phyloP scores from a whole-genome alignment of 192 early-diverging fungal genomes.

The Mortierella hygrophila region DNA sequence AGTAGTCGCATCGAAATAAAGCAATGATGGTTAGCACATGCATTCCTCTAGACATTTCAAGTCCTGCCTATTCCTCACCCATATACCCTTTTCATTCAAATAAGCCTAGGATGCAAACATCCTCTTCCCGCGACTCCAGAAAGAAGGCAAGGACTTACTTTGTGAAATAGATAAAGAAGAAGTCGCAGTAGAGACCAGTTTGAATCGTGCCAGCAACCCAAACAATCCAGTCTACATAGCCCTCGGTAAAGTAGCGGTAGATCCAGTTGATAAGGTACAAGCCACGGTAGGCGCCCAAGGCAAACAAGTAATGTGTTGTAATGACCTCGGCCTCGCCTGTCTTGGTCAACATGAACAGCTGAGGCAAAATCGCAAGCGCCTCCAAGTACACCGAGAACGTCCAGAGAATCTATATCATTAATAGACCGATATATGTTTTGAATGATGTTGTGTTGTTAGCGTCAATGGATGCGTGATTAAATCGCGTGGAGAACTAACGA shows the following conservation, averaged over 20 bases:
- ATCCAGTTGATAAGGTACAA: slow-evolving; percentile 89
- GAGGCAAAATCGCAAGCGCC: slow-evolving; percentile 96
- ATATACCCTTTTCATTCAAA: background rate
- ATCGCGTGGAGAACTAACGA: too few relatives aligned
- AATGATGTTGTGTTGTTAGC: background rate
- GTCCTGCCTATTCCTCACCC: background rate
- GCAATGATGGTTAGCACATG: background rate
- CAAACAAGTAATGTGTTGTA: slow-evolving; percentile 99
- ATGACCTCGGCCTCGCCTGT: slow-evolving; percentile 99
- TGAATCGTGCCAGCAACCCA: slow-evolving; percentile 94
- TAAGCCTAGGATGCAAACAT: background rate
- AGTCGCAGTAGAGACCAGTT: slow-evolving; percentile 96
- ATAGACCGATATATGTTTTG: slow-evolving; percentile 7
- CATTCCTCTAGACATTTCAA: background rate
- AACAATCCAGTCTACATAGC: slow-evolving; percentile 85
- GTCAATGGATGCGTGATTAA: background rate
- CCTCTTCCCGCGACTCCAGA: background rate
- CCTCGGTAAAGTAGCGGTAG: slow-evolving; percentile 85
- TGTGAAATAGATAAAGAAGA: slow-evolving; percentile 95
- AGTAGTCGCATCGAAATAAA: slow-evolving; percentile 4
- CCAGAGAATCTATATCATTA: slow-evolving; percentile 85
- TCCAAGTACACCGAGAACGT: slow-evolving; percentile 98
- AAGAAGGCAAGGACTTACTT: slow-evolving; percentile 63
- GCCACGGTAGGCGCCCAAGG: slow-evolving; percentile 81
- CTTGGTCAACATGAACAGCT: slow-evolving; percentile 96